Evolutionary conservation across 1,139 yeast species (phyloP).

Genomic region (Geotrichum candidum): DNA sequence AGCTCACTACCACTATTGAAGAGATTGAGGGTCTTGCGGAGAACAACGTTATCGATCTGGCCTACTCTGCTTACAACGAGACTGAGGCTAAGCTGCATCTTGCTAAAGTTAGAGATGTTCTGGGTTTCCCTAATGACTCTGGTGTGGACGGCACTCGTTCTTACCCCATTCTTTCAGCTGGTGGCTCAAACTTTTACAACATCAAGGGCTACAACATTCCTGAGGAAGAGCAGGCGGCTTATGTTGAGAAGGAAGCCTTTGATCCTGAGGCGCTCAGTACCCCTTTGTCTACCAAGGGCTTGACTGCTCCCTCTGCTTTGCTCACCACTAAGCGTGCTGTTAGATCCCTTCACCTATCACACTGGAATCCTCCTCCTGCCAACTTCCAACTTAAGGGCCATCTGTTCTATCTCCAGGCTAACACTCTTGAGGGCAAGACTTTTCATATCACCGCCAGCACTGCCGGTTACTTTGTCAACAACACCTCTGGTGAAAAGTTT

Average conservation of each 20-base stretch:
- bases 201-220: conserved; percentile 29
- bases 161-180: conserved; percentile 33
- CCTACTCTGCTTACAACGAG: conserved; percentile 43
- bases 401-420: conserved; percentile 64
- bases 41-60: conserved; percentile 34
- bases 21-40: conserved; percentile 28
- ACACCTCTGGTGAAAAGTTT: conserved; percentile 59
- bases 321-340: conserved; percentile 8
- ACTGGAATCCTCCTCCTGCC: conserved; percentile 82
- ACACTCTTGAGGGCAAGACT: conserved; percentile 75
- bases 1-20: conserved; percentile 27
- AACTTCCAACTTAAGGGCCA: conserved; percentile 63
- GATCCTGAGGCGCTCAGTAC: conserved; percentile 11
- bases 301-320: conserved; percentile 9
- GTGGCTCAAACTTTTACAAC: conserved; percentile 38
- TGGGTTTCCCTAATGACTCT: conserved; percentile 37
- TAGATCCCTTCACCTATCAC: conserved; percentile 44
- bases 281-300: conserved; percentile 10
- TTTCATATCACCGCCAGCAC: conserved; percentile 71
- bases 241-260: conserved; percentile 7
- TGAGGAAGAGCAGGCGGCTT: conserved; percentile 18
- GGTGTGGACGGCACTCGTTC: conserved; percentile 29
- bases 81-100: conserved; percentile 45
- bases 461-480: conserved; percentile 74
- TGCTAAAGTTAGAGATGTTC: conserved; percentile 42